phyloP scores from a whole-genome alignment of 345 rosid species.

The Citrus reticulata region DNA sequence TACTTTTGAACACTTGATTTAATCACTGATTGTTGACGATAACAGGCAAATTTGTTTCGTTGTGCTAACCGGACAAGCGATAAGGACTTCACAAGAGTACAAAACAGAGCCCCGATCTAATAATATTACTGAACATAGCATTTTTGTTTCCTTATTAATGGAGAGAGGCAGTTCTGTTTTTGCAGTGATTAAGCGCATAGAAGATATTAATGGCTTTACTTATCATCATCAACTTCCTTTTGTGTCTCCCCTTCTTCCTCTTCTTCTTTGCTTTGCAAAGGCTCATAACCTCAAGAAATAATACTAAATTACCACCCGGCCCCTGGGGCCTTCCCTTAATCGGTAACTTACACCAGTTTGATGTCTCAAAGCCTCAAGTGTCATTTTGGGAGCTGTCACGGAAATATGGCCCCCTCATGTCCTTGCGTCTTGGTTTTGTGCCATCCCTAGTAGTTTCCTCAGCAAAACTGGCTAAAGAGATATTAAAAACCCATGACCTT shows the following conservation, averaged over 20 bases:
- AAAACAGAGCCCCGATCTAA: too few relatives aligned
- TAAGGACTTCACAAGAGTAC: too few relatives aligned
- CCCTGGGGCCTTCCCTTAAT: constrained; percentile 33
- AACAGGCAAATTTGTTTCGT: too few relatives aligned
- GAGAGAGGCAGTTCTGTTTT: too few relatives aligned
- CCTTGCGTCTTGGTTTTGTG: constrained; percentile 31
- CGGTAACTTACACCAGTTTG: constrained; percentile 36
- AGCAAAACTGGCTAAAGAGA: constrained; percentile 35
- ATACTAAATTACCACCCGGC: constrained; percentile 23
- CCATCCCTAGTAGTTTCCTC: constrained; percentile 43
- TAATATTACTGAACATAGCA: too few relatives aligned
- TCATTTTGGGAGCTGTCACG: constrained; percentile 41
- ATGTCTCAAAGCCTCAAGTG: constrained; percentile 23
- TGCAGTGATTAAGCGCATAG: too few relatives aligned
- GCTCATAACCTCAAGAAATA: neutral
- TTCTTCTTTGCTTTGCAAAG: neutral
- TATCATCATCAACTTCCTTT: neutral
- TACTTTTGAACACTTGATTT: too few relatives aligned
- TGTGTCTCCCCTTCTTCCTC: constrained; percentile 7
- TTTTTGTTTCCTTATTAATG: too few relatives aligned
- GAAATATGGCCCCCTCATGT: constrained; percentile 50
- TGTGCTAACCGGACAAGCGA: too few relatives aligned
- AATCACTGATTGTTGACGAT: too few relatives aligned
- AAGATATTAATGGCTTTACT: neutral
- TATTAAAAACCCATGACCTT: constrained; percentile 39